phyloP scores from a whole-genome alignment of 2,329 filamentous ascomycete genomes.

The Alternaria panax region DNA sequence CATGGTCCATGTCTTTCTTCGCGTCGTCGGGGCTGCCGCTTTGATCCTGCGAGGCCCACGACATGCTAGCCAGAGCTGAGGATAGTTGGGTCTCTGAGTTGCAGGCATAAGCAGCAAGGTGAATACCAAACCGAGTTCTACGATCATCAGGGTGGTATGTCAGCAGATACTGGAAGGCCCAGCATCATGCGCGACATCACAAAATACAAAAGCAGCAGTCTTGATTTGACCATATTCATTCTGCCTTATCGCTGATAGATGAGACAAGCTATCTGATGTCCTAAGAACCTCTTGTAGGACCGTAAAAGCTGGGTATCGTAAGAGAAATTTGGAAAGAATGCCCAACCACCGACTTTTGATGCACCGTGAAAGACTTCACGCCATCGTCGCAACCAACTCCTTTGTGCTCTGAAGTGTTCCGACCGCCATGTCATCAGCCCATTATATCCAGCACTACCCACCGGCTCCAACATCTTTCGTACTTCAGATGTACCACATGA shows the following conservation, averaged over 20 bases:
- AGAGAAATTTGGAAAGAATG: not conserved
- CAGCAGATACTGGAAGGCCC: not conserved
- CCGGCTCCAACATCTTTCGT: not conserved
- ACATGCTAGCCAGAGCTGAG: not conserved
- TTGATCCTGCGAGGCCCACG: not conserved
- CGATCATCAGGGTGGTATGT: not conserved
- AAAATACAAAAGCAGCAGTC: not conserved
- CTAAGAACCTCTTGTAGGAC: not conserved
- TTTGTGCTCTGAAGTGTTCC: not conserved
- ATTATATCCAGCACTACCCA: not conserved
- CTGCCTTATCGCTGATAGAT: not conserved
- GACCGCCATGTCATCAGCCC: not conserved
- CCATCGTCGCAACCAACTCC: conserved; percentile 4
- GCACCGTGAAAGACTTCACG: conserved; percentile 1
- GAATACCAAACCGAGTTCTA: not conserved
- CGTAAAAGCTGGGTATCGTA: conserved; percentile 1
- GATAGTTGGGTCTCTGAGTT: not conserved
- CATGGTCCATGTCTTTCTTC: not conserved
- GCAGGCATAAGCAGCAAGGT: not conserved
- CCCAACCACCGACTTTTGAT: conserved; percentile 9
- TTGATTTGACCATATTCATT: conserved; percentile 1
- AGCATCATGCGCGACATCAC: not conserved
- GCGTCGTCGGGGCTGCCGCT: not conserved
- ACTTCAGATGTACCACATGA: conserved; percentile 60
- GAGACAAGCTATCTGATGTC: not conserved